Conservation (phyloP, 768 basidiomycete genomes). For the Rhizopogon rudus region DNA sequence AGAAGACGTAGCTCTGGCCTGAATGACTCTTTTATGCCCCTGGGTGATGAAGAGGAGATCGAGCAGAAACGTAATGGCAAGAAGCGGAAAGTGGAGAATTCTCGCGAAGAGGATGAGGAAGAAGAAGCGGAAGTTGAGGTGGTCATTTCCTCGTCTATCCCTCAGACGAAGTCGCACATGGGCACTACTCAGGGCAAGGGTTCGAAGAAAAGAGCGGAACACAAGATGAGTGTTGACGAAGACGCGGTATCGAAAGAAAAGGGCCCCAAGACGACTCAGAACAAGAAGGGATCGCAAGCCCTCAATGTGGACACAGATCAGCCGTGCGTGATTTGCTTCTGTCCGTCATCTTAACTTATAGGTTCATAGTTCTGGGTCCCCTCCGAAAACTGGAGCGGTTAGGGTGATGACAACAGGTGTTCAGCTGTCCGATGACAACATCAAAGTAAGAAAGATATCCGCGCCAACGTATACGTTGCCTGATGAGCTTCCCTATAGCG, state of each 20-base stretch:
- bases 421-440: conserved; percentile 46
- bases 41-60: conserved; percentile 1
- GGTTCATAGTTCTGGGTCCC: background rate
- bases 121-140: conserved; percentile 20
- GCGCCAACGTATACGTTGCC: background rate
- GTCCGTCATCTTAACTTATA: background rate
- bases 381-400: conserved; percentile 23
- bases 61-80: conserved; percentile 15
- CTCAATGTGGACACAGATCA: background rate
- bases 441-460: conserved; percentile 42
- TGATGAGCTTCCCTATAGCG: conserved; percentile 33
- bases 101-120: conserved; percentile 15
- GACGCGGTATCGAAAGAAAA: background rate
- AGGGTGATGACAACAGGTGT: conserved; percentile 69
- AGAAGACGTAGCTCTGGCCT: conserved; percentile 25
- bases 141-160: conserved; percentile 6
- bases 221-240: conserved; percentile 6
- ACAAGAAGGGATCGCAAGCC: conserved; percentile 8
- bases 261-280: conserved; percentile 1
- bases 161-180: conserved; percentile 7
- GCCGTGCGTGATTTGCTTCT: background rate
- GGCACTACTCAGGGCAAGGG: conserved; percentile 6
- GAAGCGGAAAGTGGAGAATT: conserved; percentile 16
- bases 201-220: background rate
- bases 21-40: conserved; percentile 20